phyloP scores from a whole-genome alignment of 2,329 filamentous ascomycete genomes.

The Eurotiales sp. region DNA sequence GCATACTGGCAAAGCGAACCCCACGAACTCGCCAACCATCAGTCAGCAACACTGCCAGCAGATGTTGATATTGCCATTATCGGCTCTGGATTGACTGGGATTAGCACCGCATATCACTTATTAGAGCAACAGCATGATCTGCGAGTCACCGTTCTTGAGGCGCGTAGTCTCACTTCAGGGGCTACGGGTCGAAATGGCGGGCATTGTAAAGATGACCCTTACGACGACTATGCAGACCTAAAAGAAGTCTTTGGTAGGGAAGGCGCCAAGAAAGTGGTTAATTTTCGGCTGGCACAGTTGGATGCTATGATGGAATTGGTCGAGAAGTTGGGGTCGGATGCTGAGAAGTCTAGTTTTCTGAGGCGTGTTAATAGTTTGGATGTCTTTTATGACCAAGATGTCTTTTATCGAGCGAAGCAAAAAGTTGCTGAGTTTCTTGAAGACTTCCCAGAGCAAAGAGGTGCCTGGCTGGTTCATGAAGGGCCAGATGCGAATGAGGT shows the following conservation, averaged over 20 bases:
- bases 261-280: slow-evolving; percentile 33
- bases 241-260: slow-evolving; percentile 38
- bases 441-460: slow-evolving; percentile 15
- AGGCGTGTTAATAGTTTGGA: slow-evolving; percentile 15
- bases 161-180: slow-evolving; percentile 33
- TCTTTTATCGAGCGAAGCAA: slow-evolving; percentile 9
- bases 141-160: slow-evolving; percentile 32
- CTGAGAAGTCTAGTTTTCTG: neutral
- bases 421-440: slow-evolving; percentile 8
- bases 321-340: slow-evolving; percentile 5
- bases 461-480: slow-evolving; percentile 12
- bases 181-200: slow-evolving; percentile 38
- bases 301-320: slow-evolving; percentile 15
- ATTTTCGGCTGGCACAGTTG: slow-evolving; percentile 24
- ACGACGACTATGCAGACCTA: slow-evolving; percentile 77
- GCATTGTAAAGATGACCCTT: slow-evolving; percentile 57
- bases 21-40: slow-evolving; percentile 28
- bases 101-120: slow-evolving; percentile 30
- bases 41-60: slow-evolving; percentile 25
- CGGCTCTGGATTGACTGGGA: slow-evolving; percentile 35
- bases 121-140: slow-evolving; percentile 23
- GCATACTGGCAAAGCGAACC: slow-evolving; percentile 36
- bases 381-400: slow-evolving; percentile 13
- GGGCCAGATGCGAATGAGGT: slow-evolving; percentile 19
- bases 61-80: slow-evolving; percentile 30